These are phyloP conservation scores for Hemileia vastatrix DNA, from an alignment of 1,284 basidiomycete species.

Conservation along the genomic window DNA sequence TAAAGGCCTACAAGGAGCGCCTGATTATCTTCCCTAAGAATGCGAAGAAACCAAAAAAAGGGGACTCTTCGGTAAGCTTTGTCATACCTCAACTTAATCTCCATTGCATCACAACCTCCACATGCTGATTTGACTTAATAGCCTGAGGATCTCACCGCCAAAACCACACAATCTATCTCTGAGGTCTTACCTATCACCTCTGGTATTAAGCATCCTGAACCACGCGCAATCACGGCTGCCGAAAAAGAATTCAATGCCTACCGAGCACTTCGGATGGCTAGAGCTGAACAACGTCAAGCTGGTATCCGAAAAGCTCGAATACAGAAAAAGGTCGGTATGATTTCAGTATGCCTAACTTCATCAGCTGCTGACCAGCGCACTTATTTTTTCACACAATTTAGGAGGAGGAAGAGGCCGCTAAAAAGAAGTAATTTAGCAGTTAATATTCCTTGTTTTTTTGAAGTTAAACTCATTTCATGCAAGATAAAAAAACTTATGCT, in stretches of 20 bases:
- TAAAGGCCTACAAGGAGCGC: constrained; percentile 80
- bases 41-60: constrained; percentile 87
- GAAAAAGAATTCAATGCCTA: constrained; percentile 76
- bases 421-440: constrained; percentile 65
- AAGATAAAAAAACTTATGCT: too few species aligned
- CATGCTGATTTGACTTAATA: constrained; percentile 41
- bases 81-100: constrained; percentile 1
- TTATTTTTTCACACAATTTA: constrained; percentile 37
- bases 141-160: constrained; percentile 73
- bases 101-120: background rate
- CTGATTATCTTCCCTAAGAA: constrained; percentile 87
- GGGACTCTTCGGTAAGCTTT: constrained; percentile 71
- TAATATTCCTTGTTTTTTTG: too few species aligned
- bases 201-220: constrained; percentile 61
- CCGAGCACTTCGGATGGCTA: constrained; percentile 75
- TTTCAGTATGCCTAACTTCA: too few species aligned
- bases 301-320: constrained; percentile 67
- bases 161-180: constrained; percentile 58
- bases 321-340: constrained; percentile 56
- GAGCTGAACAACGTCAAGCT: constrained; percentile 73
- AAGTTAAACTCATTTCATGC: too few species aligned
- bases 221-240: constrained; percentile 85
- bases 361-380: too few species aligned
- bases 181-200: constrained; percentile 51
- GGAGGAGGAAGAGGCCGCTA: constrained; percentile 80